Evolutionary conservation across 805 yeast genomes (phyloP), one percentile per base, ranked within the genome.

Genomic region (Diddensiella santjacobensis): DNA sequence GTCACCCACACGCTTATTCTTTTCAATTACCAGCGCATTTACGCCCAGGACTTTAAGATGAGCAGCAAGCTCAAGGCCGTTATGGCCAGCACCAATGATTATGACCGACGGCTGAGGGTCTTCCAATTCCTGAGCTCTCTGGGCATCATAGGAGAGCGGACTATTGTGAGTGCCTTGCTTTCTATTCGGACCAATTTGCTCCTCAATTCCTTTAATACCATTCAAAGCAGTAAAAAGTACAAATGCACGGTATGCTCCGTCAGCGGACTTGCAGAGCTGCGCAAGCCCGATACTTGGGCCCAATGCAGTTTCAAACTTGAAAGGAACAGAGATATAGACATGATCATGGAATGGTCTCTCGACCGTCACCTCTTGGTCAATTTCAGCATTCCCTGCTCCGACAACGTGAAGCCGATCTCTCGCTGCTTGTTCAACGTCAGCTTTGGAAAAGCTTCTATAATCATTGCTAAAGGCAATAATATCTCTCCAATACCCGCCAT

Each of bases 31-130:
- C 40, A 73, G 60, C 1, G 69, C 58, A 42, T 67, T 65, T 35
- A 72, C 61, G 8, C 78, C 77, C 63, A 70, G 63, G 4, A 62
- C 58, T 49, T 70, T 70, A 57, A 72, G 59, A 45, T 74, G 60
- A 1, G 77, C 74, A 29, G 76, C 75, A 22, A 65, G 56, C 26
- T 69, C 68, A 23, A 73, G 57, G 2, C 77, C 77, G 51, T 70
- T 68, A 58, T 73, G 78, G 19, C 78, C 77, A 48, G 74, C 78
- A 37, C 78, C 77, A 40, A 73, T 71, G 51, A 73, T 60, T 35
- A 73, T 59, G 18, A 72, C 77, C n/a, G 66, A 43, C 3, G 77
- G 77, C 52, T 70, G 67, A 3, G 52, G 51, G 37, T 49, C 42
- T 20, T 48, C 51, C 26, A 44, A 11, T 23, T 47, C 43, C n/a